Base-by-base conservation (phyloP, 768 basidiomycete species). In the Pleurotus platypus region DNA sequence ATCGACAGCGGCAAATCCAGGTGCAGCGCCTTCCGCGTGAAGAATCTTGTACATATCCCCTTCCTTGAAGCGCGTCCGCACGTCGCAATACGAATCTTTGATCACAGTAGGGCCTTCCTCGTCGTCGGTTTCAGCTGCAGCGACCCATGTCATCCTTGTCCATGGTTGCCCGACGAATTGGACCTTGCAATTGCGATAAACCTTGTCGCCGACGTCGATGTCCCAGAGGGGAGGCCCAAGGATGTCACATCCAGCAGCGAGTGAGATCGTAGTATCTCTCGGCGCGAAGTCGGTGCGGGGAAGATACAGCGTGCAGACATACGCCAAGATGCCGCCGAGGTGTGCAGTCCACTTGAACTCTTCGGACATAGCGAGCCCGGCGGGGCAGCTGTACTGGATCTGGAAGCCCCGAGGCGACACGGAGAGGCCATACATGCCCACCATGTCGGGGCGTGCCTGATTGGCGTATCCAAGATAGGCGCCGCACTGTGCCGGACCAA, bases 341-440 rank as follows among this genome's bases (percentile, higher is more conserved):
- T 57, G 30, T 11, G 9, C 20, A 18, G 16, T 18, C 56, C 56
- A 57, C 4, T 13, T 16, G 20, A 30, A 57, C 8, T 27, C 30
- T 0, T 12, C 26, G 1, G 56, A 57, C 9, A 16, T 90, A 18
- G 16, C 54, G 38, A 56, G 30, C 9, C 58, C 46, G 16, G 58
- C 40, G 16, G 54, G 27, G 43, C 55, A 43, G 16, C 49, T 54
- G 27, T 47, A 59, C 20, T 55, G 43, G 58, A 59, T 26, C 37
- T 15, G n/a, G 22, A 55, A 59, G 2, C 16, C 15, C 8, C 2
- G n/a, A 18, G 58, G 58, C n/a, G 49, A 59, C 11, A 40, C 46
- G 0, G 40, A 26, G 54, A 59, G 16, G 24, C 58, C 54, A 38
- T 55, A 56, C 18, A 56, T 37, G 9, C 54, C 53, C 39, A 46